Evolutionary conservation across 2,329 filamentous ascomycete genomes (phyloP).

Genomic region (Colletotrichum viniferum): DNA sequence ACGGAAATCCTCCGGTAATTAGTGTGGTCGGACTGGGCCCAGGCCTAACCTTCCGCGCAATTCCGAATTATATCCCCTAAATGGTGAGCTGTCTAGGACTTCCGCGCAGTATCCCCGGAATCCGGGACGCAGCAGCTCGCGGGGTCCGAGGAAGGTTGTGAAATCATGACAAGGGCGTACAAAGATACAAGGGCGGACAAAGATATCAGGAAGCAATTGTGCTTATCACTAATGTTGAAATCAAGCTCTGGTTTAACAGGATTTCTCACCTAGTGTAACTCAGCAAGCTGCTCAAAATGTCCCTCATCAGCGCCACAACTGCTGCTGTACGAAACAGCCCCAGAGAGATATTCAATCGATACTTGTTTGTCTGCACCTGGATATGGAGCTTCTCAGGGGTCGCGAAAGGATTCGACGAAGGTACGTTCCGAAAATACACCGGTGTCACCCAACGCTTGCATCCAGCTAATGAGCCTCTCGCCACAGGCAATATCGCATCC

Average conservation of each 20-base stretch:
- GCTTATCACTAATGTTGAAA: neutral
- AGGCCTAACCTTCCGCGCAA: neutral
- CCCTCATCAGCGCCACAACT: slow-evolving; percentile 29
- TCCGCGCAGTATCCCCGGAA: neutral
- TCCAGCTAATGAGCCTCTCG: neutral
- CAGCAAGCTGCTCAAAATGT: neutral
- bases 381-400: slow-evolving; percentile 33
- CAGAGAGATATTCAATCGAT: slow-evolving; percentile 32
- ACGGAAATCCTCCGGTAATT: neutral
- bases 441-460: neutral
- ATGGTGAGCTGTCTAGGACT: neutral
- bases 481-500: slow-evolving; percentile 32
- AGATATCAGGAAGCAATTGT: neutral
- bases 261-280: neutral
- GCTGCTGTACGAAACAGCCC: slow-evolving; percentile 29
- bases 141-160: neutral
- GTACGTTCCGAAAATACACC: slow-evolving; percentile 1
- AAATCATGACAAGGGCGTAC: neutral
- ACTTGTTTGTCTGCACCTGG: slow-evolving; percentile 28
- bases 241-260: neutral
- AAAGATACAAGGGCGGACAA: neutral
- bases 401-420: slow-evolving; percentile 34
- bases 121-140: neutral
- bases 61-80: neutral
- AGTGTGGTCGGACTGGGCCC: neutral